Evolutionary conservation across 2,329 filamentous ascomycete genomes (phyloP).

Genomic region (Colletotrichum noveboracense): DNA sequence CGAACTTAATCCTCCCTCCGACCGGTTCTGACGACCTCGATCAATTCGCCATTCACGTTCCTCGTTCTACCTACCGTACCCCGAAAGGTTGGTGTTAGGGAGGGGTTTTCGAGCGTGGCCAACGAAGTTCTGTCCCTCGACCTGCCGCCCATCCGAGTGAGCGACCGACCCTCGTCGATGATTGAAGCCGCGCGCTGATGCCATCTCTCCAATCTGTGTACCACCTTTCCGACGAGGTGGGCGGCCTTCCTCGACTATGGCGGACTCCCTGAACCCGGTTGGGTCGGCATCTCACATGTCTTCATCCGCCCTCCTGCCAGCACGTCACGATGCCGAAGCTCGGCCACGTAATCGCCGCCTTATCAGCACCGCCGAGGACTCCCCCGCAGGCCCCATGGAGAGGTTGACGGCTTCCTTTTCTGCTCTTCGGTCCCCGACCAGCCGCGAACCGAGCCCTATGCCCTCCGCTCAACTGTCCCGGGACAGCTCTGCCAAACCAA

Average conservation of each 20-base stretch:
- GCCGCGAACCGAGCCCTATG: constrained; percentile 54
- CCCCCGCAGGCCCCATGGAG: constrained; percentile 35
- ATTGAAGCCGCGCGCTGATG: constrained; percentile 19
- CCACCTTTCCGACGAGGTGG: constrained; percentile 18
- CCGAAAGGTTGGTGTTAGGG: background rate
- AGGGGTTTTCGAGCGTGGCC: background rate
- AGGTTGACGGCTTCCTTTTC: constrained; percentile 24
- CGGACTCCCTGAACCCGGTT: constrained; percentile 27
- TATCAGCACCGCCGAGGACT: constrained; percentile 34
- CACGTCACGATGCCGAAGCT: constrained; percentile 45
- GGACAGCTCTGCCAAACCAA: background rate
- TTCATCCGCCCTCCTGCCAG: constrained; percentile 50
- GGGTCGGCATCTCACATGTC: constrained; percentile 42
- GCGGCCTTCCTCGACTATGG: constrained; percentile 19
- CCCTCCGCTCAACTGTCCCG: constrained; percentile 39
- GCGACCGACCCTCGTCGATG: background rate
- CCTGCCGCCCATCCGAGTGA: background rate
- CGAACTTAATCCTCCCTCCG: background rate
- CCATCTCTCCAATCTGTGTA: constrained; percentile 15
- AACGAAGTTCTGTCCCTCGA: background rate
- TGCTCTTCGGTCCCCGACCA: constrained; percentile 40
- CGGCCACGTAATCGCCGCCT: constrained; percentile 58
- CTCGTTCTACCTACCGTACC: background rate
- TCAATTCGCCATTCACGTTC: background rate
- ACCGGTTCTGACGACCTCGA: background rate